Evolutionary conservation across 208 protist genomes (phyloP), one percentile per base, ranked within the genome.

Genomic region (Strigomonas galati): DNA sequence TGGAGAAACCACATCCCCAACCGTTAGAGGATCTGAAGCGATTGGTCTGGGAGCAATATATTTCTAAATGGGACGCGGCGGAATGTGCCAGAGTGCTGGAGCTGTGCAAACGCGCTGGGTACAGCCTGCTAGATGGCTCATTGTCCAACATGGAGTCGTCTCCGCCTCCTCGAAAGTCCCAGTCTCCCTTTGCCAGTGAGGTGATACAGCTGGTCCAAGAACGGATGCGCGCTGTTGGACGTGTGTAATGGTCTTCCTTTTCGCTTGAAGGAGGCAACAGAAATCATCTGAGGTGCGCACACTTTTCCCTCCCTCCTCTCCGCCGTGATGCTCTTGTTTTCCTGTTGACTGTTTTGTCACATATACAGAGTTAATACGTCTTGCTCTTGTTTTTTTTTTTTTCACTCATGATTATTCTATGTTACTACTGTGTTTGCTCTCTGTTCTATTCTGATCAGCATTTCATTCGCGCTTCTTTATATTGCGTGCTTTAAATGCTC

Each of bases 21-120:
- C 4, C 35, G 7, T 40, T 14, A 9, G 53, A 28, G 5, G 24
- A 10, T 1, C 53, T 58, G 27, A 58, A 30, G 53, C 21, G 31
- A 24, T 24, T 58, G 27, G 19, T 40, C 7, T 40, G 27, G n/a
- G 57, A 69, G 26, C n/a, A 28, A 61, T 46, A n/a, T 28, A 46
- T 74, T 26, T 51, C 56, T 9, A 4, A 62, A 43, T 87, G 78
- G 71, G 56, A 54, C 27, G 51, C 30, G 58, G 48, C 67, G 19
- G 82, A 87, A 51, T 76, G 67, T 21, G 66, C 69, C n/a, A 61
- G 69, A 9, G 65, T 68, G 24, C 23, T 85, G 30, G 76, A 82
- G 63, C 35, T 85, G n/a, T 58, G 81, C 26, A 67, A 66, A 10
- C 64, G 75, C 0, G 26, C 51, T 46, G 56, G 30, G 32, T 23